phyloP scores from a whole-genome alignment of 1,284 basidiomycete species.

The Trichosporon asahii region DNA sequence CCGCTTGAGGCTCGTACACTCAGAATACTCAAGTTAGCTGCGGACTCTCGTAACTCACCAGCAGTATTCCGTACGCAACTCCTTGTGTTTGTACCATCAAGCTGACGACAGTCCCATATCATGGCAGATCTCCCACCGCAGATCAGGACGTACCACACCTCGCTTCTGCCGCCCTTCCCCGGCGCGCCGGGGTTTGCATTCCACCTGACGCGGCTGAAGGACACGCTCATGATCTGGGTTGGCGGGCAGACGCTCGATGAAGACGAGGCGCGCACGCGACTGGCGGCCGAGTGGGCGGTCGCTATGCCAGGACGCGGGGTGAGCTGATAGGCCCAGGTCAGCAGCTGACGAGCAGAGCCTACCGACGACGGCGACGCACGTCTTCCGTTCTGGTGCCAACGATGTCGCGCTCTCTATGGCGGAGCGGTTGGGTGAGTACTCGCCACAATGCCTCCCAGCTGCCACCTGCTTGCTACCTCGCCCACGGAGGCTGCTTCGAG shows the following conservation, averaged over 20 bases:
- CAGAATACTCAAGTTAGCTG: too few relatives aligned
- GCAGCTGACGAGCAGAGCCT: slow-evolving; percentile 38
- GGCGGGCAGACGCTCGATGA: slow-evolving; percentile 56
- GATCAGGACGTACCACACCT: slow-evolving; percentile 35
- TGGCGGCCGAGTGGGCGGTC: slow-evolving; percentile 76
- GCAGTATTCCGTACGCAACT: background rate
- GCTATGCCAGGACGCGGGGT: slow-evolving; percentile 66
- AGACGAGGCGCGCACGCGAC: slow-evolving; percentile 54
- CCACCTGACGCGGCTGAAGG: slow-evolving; percentile 65
- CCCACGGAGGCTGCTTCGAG: too few relatives aligned
- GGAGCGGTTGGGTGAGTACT: slow-evolving; percentile 66
- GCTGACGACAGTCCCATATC: background rate
- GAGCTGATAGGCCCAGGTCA: slow-evolving; percentile 25
- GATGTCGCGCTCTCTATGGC: slow-evolving; percentile 70
- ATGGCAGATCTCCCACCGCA: slow-evolving; percentile 20
- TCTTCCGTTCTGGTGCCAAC: slow-evolving; percentile 64
- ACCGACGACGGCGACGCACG: slow-evolving; percentile 60
- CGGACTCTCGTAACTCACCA: background rate
- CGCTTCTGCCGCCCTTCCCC: slow-evolving; percentile 38
- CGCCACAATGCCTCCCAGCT: background rate
- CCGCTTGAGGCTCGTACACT: too few relatives aligned
- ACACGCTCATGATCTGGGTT: slow-evolving; percentile 78
- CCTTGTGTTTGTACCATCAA: background rate
- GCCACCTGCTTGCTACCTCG: too few relatives aligned
- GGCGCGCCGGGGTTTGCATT: slow-evolving; percentile 61